phyloP scores from a whole-genome alignment of 2,329 filamentous ascomycete genomes.

The Aspergillus bombycis region DNA sequence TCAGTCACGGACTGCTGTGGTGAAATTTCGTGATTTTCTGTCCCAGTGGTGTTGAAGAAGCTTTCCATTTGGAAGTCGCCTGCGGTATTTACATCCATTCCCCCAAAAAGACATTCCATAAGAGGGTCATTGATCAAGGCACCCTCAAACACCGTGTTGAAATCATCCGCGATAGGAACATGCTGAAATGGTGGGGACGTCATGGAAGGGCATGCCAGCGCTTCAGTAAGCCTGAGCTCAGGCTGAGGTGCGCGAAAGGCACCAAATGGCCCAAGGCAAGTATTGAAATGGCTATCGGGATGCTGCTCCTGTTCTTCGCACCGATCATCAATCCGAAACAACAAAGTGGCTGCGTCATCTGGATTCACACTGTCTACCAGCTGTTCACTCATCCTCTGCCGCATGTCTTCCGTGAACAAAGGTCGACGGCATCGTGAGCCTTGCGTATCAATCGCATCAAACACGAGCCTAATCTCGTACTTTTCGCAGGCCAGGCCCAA shows the following conservation, averaged over 20 bases:
- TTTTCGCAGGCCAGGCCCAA: slow-evolving; percentile 43
- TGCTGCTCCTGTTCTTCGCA: not conserved
- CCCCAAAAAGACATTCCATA: slow-evolving; percentile 11
- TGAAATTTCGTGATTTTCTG: not conserved
- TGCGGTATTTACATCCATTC: slow-evolving; percentile 1
- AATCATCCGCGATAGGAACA: not conserved
- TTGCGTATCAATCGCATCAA: slow-evolving; percentile 30
- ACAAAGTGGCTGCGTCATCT: not conserved
- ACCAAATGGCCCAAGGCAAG: not conserved
- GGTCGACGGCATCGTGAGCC: slow-evolving; percentile 45
- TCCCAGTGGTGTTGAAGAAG: slow-evolving; percentile 14
- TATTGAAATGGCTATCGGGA: not conserved
- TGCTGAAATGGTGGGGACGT: not conserved
- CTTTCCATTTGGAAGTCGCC: slow-evolving; percentile 2
- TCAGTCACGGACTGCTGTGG: not conserved
- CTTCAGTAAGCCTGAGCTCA: not conserved
- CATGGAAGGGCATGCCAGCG: not conserved
- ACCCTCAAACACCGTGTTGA: not conserved
- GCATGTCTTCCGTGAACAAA: slow-evolving; percentile 45
- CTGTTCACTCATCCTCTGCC: slow-evolving; percentile 39
- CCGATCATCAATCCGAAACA: not conserved
- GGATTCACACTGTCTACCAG: slow-evolving; percentile 35
- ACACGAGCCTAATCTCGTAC: slow-evolving; percentile 46
- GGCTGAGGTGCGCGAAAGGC: not conserved
- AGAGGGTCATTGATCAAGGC: slow-evolving; percentile 9